Percentiles rank a stretch among this genome's conserved stretches.
Evolutionary conservation across 2,329 filamentous ascomycete genomes (phyloP).

Genomic region (Ophiostoma tasmaniense): DNA sequence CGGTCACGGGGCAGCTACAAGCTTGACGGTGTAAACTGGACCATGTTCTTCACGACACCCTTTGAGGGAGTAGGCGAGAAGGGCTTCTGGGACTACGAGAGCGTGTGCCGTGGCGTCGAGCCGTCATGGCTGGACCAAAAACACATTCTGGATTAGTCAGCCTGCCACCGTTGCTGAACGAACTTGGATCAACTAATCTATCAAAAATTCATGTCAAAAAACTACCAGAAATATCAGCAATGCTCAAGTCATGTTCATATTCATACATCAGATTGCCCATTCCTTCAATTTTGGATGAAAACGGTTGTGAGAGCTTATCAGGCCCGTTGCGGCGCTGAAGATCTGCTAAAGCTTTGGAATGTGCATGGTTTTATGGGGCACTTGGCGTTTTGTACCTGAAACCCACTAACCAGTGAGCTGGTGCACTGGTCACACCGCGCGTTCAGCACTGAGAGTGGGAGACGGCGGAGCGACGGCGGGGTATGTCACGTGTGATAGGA

Average conservation of each 20-base stretch:
- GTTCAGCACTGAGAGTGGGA: neutral
- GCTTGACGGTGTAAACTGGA: conserved; percentile 75
- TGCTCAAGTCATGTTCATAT: neutral
- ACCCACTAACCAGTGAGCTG: neutral
- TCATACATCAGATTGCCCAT: neutral
- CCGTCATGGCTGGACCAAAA: conserved; percentile 57
- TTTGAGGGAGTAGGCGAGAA: conserved; percentile 48
- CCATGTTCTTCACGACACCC: conserved; percentile 95
- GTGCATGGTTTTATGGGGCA: neutral
- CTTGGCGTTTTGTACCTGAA: neutral
- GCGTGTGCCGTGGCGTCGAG: conserved; percentile 58
- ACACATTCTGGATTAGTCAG: conserved; percentile 46
- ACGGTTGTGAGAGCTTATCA: neutral
- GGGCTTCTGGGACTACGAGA: conserved; percentile 60
- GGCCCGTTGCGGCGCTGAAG: neutral
- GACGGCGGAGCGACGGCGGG: neutral
- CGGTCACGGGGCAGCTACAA: conserved; percentile 76
- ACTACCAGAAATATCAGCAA: neutral
- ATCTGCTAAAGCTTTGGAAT: neutral
- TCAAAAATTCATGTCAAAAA: neutral
- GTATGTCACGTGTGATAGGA: neutral
- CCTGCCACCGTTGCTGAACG: neutral
- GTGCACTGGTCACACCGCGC: neutral
- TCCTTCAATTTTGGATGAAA: neutral
- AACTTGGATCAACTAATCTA: neutral